Evolutionary conservation across 768 basidiomycete species (phyloP).

Genomic region (Zangia roseola): DNA sequence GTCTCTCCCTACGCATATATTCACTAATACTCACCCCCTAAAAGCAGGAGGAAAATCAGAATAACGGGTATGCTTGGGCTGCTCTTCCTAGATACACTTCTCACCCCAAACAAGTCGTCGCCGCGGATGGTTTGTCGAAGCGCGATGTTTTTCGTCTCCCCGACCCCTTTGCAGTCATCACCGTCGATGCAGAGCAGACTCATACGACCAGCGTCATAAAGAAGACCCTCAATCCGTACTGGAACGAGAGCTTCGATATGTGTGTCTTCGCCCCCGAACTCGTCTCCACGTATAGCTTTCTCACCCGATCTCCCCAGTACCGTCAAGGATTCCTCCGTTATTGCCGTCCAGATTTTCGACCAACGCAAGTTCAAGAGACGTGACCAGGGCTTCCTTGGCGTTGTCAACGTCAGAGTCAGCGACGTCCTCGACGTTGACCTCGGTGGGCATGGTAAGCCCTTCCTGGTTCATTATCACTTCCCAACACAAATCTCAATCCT

Average conservation of each 20-base stretch:
- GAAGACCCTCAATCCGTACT: conserved; percentile 92
- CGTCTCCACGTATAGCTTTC: not conserved
- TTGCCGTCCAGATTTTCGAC: conserved; percentile 98
- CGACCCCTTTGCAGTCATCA: conserved; percentile 97
- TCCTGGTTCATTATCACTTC: too few species aligned
- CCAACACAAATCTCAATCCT: conserved; percentile 1
- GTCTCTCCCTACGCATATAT: conserved; percentile 7
- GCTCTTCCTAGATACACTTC: not conserved
- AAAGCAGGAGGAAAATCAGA: conserved; percentile 69
- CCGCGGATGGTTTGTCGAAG: conserved; percentile 91
- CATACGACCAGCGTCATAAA: conserved; percentile 97
- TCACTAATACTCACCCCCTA: conserved; percentile 12
- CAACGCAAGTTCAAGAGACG: conserved; percentile 98
- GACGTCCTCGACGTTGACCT: conserved; percentile 90
- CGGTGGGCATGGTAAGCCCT: conserved; percentile 83
- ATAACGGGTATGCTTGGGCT: conserved; percentile 58
- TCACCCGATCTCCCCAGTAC: conserved; percentile 48
- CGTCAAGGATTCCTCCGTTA: conserved; percentile 96
- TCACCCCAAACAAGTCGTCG: conserved; percentile 64
- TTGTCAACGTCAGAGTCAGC: conserved; percentile 91
- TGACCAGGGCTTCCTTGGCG: conserved; percentile 97
- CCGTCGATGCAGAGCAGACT: conserved; percentile 96
- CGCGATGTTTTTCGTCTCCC: conserved; percentile 95
- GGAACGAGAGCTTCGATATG: conserved; percentile 99
- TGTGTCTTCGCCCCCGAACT: conserved; percentile 36